phyloP scores from a whole-genome alignment of 805 yeast genomes.

The Starmerella davenportii region DNA sequence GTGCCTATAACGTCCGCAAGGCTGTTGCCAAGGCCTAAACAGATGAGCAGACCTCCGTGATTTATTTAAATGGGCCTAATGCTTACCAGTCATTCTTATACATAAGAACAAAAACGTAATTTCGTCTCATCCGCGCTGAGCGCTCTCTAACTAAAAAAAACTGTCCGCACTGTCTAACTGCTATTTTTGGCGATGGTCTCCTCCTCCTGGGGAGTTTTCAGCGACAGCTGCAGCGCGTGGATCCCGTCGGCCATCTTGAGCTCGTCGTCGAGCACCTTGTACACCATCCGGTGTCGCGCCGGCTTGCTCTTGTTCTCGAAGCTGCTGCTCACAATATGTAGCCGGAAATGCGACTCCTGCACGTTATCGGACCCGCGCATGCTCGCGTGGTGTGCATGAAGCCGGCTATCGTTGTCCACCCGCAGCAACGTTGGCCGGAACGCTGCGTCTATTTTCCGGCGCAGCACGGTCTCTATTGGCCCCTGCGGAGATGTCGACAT shows the following conservation, averaged over 20 bases:
- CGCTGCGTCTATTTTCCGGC: conserved; percentile 26
- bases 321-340: conserved; percentile 50
- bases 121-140: neutral
- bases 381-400: conserved; percentile 77
- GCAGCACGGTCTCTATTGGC: conserved; percentile 34
- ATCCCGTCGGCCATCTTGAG: conserved; percentile 44
- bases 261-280: conserved; percentile 52
- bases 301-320: conserved; percentile 54
- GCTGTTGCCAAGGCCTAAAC: conserved; percentile 77
- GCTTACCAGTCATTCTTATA: neutral
- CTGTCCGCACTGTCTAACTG: no score
- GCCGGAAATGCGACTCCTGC: conserved; percentile 65
- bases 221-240: conserved; percentile 74
- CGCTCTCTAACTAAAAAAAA: neutral
- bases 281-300: conserved; percentile 60
- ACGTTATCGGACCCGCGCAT: conserved; percentile 53
- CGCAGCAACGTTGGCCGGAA: conserved; percentile 31
- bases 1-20: conserved; percentile 84
- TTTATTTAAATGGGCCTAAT: neutral
- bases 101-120: neutral
- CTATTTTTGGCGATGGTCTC: neutral
- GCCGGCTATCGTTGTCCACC: conserved; percentile 65
- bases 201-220: conserved; percentile 34
- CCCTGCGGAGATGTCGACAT: no score
- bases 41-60: neutral